A percentile compares a stretch with the other conserved stretches of the same genome.
phyloP scores from a whole-genome alignment of 805 yeast genomes.

The Candida morakotiae region DNA sequence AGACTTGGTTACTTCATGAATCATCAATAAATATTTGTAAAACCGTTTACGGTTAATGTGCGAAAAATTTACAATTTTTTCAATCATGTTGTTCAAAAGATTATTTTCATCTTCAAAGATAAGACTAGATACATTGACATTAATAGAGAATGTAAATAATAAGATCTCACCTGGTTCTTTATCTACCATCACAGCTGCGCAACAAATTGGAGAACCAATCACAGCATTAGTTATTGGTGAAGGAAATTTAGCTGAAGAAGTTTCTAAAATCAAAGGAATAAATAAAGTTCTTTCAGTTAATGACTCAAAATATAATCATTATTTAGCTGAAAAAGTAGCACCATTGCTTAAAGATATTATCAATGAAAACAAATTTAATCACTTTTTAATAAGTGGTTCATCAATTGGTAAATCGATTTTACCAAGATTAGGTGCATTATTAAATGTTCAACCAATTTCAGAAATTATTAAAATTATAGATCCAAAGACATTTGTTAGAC shows the following conservation, averaged over 20 bases:
- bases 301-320: constrained; percentile 57
- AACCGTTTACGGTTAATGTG: too few species aligned
- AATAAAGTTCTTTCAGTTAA: constrained; percentile 55
- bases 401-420: constrained; percentile 82
- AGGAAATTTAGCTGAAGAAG: constrained; percentile 42
- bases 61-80: too few species aligned
- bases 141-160: constrained; percentile 60
- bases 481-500: constrained; percentile 77
- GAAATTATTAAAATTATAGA: constrained; percentile 70
- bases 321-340: constrained; percentile 75
- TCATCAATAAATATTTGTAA: too few species aligned
- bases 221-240: constrained; percentile 75
- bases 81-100: constrained; percentile 28
- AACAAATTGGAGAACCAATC: constrained; percentile 68
- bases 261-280: constrained; percentile 51
- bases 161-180: constrained; percentile 63
- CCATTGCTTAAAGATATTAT: constrained; percentile 57
- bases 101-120: constrained; percentile 39
- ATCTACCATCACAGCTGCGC: constrained; percentile 75
- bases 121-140: constrained; percentile 57
- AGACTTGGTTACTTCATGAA: too few species aligned
- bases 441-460: constrained; percentile 84
- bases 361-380: constrained; percentile 46
- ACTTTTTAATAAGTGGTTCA: constrained; percentile 78
- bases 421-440: constrained; percentile 81